A percentile compares a stretch with the other conserved stretches of the same genome.
Evolutionary conservation across 176 grass and related monocot genomes (phyloP).

Genomic region (Cenchrus fungigraminus): DNA sequence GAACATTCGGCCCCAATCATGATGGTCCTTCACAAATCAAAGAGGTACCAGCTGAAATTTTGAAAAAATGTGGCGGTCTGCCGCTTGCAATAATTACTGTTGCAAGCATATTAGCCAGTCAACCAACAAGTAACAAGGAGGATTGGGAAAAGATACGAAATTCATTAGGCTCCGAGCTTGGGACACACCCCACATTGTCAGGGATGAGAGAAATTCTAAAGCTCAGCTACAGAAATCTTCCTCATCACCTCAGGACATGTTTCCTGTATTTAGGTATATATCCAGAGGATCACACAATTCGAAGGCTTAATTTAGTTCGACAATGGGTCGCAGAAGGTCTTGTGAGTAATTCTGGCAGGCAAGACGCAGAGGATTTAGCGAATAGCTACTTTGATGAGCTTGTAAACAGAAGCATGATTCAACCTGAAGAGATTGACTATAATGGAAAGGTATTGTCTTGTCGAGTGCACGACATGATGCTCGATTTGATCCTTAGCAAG

Average conservation of each 20-base stretch:
- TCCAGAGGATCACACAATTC: conserved; percentile 37
- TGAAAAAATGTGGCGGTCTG: conserved; percentile 26
- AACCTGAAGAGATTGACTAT: conserved; percentile 28
- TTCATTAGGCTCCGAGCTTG: not conserved
- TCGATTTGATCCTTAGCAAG: conserved; percentile 42
- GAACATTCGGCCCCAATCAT: conserved; percentile 1
- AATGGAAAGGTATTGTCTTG: conserved; percentile 34
- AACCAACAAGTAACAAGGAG: not conserved
- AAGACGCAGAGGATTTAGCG: conserved; percentile 26
- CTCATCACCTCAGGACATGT: conserved; percentile 43
- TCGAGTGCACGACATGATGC: conserved; percentile 48
- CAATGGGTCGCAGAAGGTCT: conserved; percentile 56
- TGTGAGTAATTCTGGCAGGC: conserved; percentile 19
- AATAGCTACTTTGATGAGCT: conserved; percentile 40
- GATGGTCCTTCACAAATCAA: not conserved
- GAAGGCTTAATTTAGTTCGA: conserved; percentile 31
- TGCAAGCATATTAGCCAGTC: conserved; percentile 23
- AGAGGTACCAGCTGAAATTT: conserved; percentile 5
- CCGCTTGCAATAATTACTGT: conserved; percentile 31
- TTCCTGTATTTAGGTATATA: conserved; percentile 51
- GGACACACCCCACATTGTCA: conserved; percentile 11
- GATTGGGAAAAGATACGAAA: conserved; percentile 21
- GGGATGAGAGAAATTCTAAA: conserved; percentile 32
- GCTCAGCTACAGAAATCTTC: conserved; percentile 43
- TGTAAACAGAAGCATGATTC: conserved; percentile 46